phyloP scores from a whole-genome alignment of 257 asterid species.

The Scutellaria baicalensis region DNA sequence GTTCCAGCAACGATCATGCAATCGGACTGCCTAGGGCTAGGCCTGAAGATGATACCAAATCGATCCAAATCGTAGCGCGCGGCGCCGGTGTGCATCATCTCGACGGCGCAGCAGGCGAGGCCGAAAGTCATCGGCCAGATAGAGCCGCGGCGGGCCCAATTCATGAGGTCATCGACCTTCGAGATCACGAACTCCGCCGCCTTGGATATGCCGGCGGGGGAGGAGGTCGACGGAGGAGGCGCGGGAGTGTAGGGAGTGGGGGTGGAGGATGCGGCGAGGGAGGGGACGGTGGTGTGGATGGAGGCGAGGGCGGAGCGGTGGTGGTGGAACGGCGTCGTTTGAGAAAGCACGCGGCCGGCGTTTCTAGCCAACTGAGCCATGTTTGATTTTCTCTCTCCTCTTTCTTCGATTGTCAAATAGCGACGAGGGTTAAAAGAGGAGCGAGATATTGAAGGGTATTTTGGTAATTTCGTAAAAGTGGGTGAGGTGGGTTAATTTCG shows the following conservation, averaged over 20 bases:
- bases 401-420: neutral
- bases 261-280: conserved; percentile 46
- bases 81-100: conserved; percentile 99
- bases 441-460: too few relatives aligned
- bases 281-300: conserved; percentile 72
- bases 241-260: conserved; percentile 55
- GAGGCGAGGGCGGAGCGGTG: conserved; percentile 61
- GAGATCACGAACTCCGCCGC: conserved; percentile 87
- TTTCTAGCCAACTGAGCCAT: conserved; percentile 78
- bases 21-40: conserved; percentile 95
- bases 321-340: conserved; percentile 42
- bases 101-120: conserved; percentile 95
- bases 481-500: conserved; percentile 15
- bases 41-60: conserved; percentile 89
- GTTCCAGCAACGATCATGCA: conserved; percentile 33
- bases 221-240: conserved; percentile 60
- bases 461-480: neutral
- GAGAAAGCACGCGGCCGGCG: conserved; percentile 46
- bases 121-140: conserved; percentile 99
- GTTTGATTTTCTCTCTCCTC: neutral
- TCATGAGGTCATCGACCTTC: conserved; percentile 94
- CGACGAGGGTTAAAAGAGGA: too few relatives aligned
- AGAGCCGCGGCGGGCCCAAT: conserved; percentile 91
- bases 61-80: conserved; percentile 96
- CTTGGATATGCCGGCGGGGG: conserved; percentile 74